Base-by-base conservation (phyloP, 345 rosid species). In the Citrus unshiu region DNA sequence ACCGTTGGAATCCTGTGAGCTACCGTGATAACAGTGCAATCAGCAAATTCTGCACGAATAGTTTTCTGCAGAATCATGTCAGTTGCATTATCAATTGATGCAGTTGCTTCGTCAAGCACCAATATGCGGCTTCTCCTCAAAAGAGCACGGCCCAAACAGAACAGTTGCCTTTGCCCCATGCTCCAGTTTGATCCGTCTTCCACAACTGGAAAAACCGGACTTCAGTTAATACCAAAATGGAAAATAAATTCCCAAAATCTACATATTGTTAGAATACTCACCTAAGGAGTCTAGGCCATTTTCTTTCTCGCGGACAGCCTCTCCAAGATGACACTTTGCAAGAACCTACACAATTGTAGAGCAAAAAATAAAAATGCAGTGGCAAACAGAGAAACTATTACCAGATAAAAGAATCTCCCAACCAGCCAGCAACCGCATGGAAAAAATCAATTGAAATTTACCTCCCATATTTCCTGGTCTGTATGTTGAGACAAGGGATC, bases 111-210 rank as follows among this genome's bases (percentile, higher is more conserved):
- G 69, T 96, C 98, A 0, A 96, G 94, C 68, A 94, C 98, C 73
- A 96, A 77, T 62, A 96, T 78, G 77, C 93, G 85, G 78, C 97
- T 94, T 85, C 92, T 92, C 78, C 97, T 89, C 83, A 94, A 70
- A 72, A 96, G 97, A 1, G 95, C 97, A 21, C 99, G 95, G 3
- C 99, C 99, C 81, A 94, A 77, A 82, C 98, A 93, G 81, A 94
- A 94, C 74, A 93, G 35, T 32, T 96, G 99, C 70, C 98, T 83
- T 77, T 96, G 99, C 71, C 99, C 98, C 94, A 93, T 93, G 87
- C 98, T 96, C 98, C 99, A 94, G 40, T 96, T 96, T 13, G 94
- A 90, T 80, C 98, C 98, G 59, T 96, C 97, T 46, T 94, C 97
- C 84, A 84, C 91, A 68, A 96, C 99, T 96, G 85, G 19, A 62